phyloP scores from a whole-genome alignment of 208 protist species.

The Phytomonas francai region DNA sequence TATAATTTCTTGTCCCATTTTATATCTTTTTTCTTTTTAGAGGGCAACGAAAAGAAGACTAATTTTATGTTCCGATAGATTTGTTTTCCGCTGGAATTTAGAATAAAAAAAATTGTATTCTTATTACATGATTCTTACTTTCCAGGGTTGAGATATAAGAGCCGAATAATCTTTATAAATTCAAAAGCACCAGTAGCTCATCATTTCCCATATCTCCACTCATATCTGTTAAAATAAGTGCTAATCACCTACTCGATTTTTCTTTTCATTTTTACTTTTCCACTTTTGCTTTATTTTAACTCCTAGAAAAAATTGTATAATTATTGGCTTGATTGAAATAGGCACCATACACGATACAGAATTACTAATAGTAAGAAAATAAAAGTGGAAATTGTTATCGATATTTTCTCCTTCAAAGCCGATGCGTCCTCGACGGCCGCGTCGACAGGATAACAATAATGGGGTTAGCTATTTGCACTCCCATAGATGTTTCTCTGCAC shows the following conservation, averaged over 20 bases:
- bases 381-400: not conserved
- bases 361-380: not conserved
- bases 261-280: not conserved
- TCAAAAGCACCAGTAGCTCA: not conserved
- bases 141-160: not conserved
- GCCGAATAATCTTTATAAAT: not conserved
- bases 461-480: not conserved
- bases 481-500: not conserved
- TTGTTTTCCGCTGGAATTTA: not conserved
- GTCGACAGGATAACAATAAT: not conserved
- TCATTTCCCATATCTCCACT: not conserved
- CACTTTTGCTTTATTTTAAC: not conserved
- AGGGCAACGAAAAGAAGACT: not conserved
- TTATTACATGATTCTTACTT: not conserved
- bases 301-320: not conserved
- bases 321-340: not conserved
- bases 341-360: not conserved
- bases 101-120: not conserved
- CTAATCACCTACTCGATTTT: not conserved
- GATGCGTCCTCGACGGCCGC: not conserved
- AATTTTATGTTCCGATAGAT: slow-evolving; percentile 1
- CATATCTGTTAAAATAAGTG: not conserved
- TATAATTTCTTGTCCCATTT: not conserved
- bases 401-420: slow-evolving; percentile 4
- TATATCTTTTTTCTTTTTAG: slow-evolving; percentile 8